Conservation (phyloP, 169 alveolate species). For the Babesia bovis region DNA sequence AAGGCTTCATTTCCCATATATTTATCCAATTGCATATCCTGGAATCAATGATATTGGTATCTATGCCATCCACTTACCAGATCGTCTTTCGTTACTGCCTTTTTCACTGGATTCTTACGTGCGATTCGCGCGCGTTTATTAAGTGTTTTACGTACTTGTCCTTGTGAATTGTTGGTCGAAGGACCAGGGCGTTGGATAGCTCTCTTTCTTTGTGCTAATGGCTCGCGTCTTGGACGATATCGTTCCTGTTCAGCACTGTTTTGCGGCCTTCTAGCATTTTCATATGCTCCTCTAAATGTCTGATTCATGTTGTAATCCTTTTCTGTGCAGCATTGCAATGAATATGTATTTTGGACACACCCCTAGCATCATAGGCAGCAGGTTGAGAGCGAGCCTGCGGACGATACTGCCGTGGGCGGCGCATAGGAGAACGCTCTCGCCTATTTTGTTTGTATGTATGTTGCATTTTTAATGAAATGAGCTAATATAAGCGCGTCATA, state of each 20-base stretch:
- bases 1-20: constrained; percentile 67
- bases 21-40: constrained; percentile 69
- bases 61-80: constrained; percentile 33
- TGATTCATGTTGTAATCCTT: background rate
- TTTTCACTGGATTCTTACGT: constrained; percentile 22
- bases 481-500: background rate
- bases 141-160: background rate
- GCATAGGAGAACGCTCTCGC: constrained; percentile 24
- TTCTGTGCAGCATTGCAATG: background rate
- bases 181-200: background rate
- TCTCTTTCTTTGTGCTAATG: background rate
- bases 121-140: constrained; percentile 10
- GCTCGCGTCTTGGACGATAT: constrained; percentile 6
- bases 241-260: background rate
- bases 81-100: constrained; percentile 42
- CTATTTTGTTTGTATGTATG: background rate
- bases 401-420: constrained; percentile 14
- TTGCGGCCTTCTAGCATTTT: constrained; percentile 4
- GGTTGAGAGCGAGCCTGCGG: constrained; percentile 3
- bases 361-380: constrained; percentile 8
- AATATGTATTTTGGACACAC: background rate
- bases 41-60: background rate
- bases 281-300: background rate
- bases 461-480: constrained; percentile 14
- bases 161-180: no score